Evolutionary conservation across 176 grass and related monocot genomes (phyloP).

Genomic region (Oryza punctata): DNA sequence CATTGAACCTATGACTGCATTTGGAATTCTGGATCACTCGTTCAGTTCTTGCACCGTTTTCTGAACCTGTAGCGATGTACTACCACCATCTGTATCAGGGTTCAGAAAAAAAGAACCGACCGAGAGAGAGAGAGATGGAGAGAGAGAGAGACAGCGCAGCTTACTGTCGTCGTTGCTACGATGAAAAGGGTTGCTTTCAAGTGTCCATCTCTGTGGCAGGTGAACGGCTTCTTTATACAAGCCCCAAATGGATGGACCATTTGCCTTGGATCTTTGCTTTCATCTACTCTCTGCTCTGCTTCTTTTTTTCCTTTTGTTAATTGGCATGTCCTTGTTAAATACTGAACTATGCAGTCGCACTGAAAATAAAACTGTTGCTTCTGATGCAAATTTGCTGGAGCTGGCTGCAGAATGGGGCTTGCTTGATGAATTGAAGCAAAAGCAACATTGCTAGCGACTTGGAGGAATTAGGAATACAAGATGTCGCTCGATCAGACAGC

Average conservation of each 20-base stretch:
- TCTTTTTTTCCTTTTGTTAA: neutral
- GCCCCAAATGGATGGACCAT: conserved; percentile 12
- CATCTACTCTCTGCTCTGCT: neutral
- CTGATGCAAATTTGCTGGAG: conserved; percentile 1
- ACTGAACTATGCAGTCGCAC: neutral
- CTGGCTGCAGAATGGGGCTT: neutral
- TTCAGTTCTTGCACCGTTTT: neutral
- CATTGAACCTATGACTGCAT: neutral
- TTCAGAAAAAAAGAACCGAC: too few relatives aligned
- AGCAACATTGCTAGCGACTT: neutral
- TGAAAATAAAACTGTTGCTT: conserved; percentile 4
- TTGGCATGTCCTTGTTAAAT: neutral
- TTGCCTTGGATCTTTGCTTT: neutral
- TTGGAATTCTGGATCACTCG: neutral
- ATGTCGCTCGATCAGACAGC: neutral
- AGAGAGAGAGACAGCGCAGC: neutral
- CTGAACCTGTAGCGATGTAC: neutral
- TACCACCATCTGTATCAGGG: neutral
- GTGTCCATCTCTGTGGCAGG: neutral
- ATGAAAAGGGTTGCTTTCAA: neutral
- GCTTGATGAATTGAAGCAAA: conserved; percentile 22
- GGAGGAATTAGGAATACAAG: neutral
- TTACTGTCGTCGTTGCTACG: neutral
- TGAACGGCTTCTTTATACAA: neutral
- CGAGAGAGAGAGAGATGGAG: neutral